Base-by-base conservation (phyloP, 148 eudicot species). In the Arbutus unedo region DNA sequence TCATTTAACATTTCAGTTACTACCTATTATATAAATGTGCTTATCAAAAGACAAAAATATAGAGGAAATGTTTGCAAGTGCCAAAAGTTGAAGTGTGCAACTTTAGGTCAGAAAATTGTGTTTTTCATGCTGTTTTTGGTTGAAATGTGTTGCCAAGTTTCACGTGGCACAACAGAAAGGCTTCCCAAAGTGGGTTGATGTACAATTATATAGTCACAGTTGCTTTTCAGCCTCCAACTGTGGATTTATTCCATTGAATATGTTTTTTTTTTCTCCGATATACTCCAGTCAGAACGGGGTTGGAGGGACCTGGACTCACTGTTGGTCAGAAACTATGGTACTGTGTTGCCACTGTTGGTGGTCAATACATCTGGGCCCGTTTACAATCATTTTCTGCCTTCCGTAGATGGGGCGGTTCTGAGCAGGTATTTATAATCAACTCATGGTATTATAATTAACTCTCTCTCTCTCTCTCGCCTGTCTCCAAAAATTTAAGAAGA, bases 241-340 rank as follows among this genome's bases (percentile, higher is more conserved):
- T 77, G 59, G 47, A 77, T 45, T 77, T 77, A 16, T 54, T 41
- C 50, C 49, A 77, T 38, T 56, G 47, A 41, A 3, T 76, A 13
- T 51, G 44, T 66, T 62, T 16, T 48, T 16, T 48, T 51, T 68
- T 80, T 88, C 43, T 72, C 13, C 84, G 76, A 84, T 44, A 79
- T 76, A 53, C 77, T 87, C 80, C 90, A 95, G 98, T 91, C 43
- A 87, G 96, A 86, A 95, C 92, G 16, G 98, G 98, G 51, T 90
- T 96, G 88, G 99, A 96, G 81, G 99, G 99, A 77, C 97, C 99
- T 77, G 98, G 98, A 62, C 93, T 94, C 57, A 93, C 97, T n/a
- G 87, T 87, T 78, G 88, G 91, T 66, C 99, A 96, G 84, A 96
- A 96, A 87, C 68, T 96, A 50, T 96, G 95, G 97, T 96, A 96